Evolutionary conservation across 1,139 yeast genomes (phyloP), one percentile per base, ranked within the genome.

Genomic region (Kurtzmaniella quercitrusa): DNA sequence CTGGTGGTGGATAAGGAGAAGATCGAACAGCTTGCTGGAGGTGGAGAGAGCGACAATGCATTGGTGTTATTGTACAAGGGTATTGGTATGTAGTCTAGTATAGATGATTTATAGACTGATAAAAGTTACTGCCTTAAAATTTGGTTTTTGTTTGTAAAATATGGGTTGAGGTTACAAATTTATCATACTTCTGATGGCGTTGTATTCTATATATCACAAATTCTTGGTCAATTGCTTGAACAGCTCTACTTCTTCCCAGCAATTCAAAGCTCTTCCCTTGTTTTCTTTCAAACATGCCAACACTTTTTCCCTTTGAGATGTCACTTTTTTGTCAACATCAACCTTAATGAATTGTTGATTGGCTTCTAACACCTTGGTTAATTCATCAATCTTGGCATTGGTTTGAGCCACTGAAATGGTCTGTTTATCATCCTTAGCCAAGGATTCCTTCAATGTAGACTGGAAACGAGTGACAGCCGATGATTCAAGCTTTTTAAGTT

Each of bases 21-120:
- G 59, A 80, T 93, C 48, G 96, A 88, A 59, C 66, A 78, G 43
- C 74, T 94, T 50, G 87, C 97, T 7, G 99, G 98, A 38, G 99
- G 99, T 42, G 97, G 98, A 47, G 98, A 94, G 67, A 83, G 95
- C 54, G 98, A 93, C 64, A 82, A 95, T 55, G 98, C 98, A 1
- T 78, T 93, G 64, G 83, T 94, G 48, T 74, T 91, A 51, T 66
- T 93, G 43, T 93, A 93, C 71, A 84, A 84, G 58, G 95, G 88
- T 3, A 78, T 82, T 53, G 95, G 93, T 16, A 57, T 74, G 50
- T 66, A 56, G 54, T n/a, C n/a, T n/a, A n/a, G n/a, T n/a, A n/a
- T 22, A 22, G 26, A 22, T 22, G 26, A 22, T 22, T 11, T 7
- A 7, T 22, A 22, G 26, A 22, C 26, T 22, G 7, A 22, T 22